Conservation (phyloP, 108 stramenopile species). For the Poteriospumella lacustris region DNA sequence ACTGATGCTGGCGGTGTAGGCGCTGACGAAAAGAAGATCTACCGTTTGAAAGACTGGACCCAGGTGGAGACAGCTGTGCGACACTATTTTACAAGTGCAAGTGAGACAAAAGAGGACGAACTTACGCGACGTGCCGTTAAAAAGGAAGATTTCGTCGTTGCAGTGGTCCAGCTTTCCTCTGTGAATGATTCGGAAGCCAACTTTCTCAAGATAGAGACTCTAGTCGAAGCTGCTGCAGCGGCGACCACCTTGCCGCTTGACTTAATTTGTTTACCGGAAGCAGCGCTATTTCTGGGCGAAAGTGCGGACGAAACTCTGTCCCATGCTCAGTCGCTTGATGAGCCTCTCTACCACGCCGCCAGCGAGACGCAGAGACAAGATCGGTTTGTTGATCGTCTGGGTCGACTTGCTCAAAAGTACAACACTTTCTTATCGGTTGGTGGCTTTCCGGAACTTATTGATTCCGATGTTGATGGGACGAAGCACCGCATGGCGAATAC, state of each 20-base stretch:
- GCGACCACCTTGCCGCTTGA: conserved; percentile 23
- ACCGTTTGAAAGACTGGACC: too few species aligned
- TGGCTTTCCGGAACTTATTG: conserved; percentile 46
- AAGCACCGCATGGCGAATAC: conserved; percentile 88
- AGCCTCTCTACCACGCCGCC: conserved; percentile 25
- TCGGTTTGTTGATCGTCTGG: conserved; percentile 37
- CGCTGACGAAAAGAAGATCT: too few species aligned
- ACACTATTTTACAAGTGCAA: too few species aligned
- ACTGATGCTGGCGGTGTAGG: too few species aligned
- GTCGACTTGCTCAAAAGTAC: conserved; percentile 31
- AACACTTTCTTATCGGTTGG: conserved; percentile 51
- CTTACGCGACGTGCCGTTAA: neutral
- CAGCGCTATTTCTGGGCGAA: conserved; percentile 45
- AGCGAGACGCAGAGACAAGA: conserved; percentile 25
- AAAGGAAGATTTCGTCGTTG: neutral
- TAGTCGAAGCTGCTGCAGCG: neutral
- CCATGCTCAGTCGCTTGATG: neutral
- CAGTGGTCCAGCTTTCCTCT: neutral
- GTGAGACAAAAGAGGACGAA: neutral
- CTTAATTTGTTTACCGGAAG: conserved; percentile 49
- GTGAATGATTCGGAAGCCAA: neutral
- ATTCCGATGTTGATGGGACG: neutral
- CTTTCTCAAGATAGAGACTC: neutral
- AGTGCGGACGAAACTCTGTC: conserved; percentile 17
- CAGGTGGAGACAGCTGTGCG: too few species aligned